Base-by-base conservation (phyloP, 2,329 filamentous ascomycete species). In the Lasiodiplodia sp. region DNA sequence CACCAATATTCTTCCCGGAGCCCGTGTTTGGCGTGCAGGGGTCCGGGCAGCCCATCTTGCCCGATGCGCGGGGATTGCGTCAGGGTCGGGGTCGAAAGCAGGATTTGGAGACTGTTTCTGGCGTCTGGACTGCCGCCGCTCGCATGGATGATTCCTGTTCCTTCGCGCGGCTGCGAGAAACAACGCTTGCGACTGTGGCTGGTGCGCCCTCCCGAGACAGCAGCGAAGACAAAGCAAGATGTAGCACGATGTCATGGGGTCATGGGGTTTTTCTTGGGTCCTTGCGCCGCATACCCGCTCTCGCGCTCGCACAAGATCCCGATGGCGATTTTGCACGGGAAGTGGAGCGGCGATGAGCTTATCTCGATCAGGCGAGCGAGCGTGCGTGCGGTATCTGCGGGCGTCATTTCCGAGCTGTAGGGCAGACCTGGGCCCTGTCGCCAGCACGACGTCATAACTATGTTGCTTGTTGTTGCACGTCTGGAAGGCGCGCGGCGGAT, bases 61-160 rank as follows among this genome's bases (percentile, higher is more conserved):
- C 58, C 58, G 58, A 63, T 63, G 21, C 12, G 58, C 49, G 38
- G 40, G 34, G 58, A 63, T 63, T 63, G 58, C 58, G 58, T 63
- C 58, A 51, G 28, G 40, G 40, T 23, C 23, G 16, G 40, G 57
- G 40, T 49, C 40, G 7, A 49, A 63, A 63, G 60, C 60, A 64
- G 60, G 60, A 64, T 64, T 64, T 64, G 25, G 34, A 8, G 18
- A 21, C 44, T 38, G 47, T 18, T 52, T 64, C 60, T 52, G 44
- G 60, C 44, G 28, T 52, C 58, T 51, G 44, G 58, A 63, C 58
- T 44, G 23, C 57, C 23, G 25, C 12, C 34, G 18, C 23, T 10
- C 14, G 60, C 60, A 64, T 64, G 60, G 60, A 64, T 64, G 60
- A 64, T 52, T 37, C 60, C 40, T 51, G 60, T 12, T 38, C 28